phyloP scores from a whole-genome alignment of 2,329 filamentous ascomycete genomes.

The Venturiaceae sp. region DNA sequence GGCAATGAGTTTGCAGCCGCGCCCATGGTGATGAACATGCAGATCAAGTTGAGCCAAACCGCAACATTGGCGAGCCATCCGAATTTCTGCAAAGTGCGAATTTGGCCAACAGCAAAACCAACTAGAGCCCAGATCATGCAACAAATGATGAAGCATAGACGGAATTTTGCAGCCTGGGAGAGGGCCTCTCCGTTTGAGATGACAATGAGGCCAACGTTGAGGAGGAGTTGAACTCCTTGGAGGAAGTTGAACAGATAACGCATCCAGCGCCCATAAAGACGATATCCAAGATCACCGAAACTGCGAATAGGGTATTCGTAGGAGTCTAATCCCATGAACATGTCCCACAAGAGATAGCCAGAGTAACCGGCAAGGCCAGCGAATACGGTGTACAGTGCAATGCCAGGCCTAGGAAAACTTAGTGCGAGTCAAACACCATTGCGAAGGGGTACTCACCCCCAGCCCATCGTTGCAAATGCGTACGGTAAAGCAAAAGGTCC shows the following conservation, averaged over 20 bases:
- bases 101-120: constrained; percentile 45
- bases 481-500: constrained; percentile 21
- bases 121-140: constrained; percentile 39
- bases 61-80: constrained; percentile 47
- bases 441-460: constrained; percentile 14
- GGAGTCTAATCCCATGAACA: constrained; percentile 28
- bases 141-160: constrained; percentile 44
- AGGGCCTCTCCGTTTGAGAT: constrained; percentile 45
- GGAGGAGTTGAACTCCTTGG: constrained; percentile 37
- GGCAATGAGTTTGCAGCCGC: constrained; percentile 40
- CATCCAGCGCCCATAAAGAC: constrained; percentile 34
- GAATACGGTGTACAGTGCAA: constrained; percentile 27
- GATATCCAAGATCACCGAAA: constrained; percentile 40
- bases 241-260: constrained; percentile 39
- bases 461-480: background rate
- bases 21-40: constrained; percentile 48
- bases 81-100: constrained; percentile 44
- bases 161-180: constrained; percentile 37
- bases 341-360: constrained; percentile 1
- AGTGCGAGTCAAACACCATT: constrained; percentile 19
- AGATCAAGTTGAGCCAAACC: constrained; percentile 46
- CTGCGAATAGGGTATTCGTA: constrained; percentile 36
- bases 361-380: constrained; percentile 22
- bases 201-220: constrained; percentile 44
- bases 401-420: constrained; percentile 20